Conservation (phyloP, 805 yeast genomes). For the Yamadazyma olivae region DNA sequence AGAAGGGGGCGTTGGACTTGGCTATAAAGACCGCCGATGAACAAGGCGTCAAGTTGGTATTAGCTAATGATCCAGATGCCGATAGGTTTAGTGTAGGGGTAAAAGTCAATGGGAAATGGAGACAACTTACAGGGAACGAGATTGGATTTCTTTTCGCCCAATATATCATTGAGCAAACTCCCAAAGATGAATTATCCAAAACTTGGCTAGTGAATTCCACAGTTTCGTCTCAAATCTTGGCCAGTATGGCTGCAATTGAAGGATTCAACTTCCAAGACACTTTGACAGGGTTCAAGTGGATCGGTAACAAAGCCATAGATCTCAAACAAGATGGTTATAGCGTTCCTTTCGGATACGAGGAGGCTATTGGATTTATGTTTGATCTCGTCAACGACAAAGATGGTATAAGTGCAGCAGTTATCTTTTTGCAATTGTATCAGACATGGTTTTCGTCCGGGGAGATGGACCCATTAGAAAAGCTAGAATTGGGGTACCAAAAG, state of each 20-base stretch:
- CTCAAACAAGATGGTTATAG: conserved; percentile 57
- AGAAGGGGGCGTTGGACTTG: conserved; percentile 79
- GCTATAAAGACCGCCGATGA: conserved; percentile 64
- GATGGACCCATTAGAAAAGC: conserved; percentile 43
- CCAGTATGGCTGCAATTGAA: conserved; percentile 58
- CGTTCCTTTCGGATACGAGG: conserved; percentile 92
- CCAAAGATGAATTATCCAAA: conserved; percentile 22
- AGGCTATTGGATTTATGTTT: conserved; percentile 95
- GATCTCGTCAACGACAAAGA: conserved; percentile 84
- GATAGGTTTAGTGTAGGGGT: conserved; percentile 87
- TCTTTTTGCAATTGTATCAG: conserved; percentile 69
- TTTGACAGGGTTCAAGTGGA: conserved; percentile 96
- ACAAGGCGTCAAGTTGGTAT: conserved; percentile 49
- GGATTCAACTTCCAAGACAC: conserved; percentile 75
- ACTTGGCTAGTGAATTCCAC: conserved; percentile 78
- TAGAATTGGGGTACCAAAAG: conserved; percentile 55
- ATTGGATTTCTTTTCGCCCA: conserved; percentile 82
- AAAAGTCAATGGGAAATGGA: conserved; percentile 52
- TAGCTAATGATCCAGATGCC: conserved; percentile 97
- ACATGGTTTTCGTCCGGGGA: conserved; percentile 41
- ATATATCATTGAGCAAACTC: conserved; percentile 43
- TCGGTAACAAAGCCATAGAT: conserved; percentile 83
- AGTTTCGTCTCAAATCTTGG: conserved; percentile 83
- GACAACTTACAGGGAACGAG: conserved; percentile 87
- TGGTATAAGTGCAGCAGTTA: conserved; percentile 77